These are phyloP conservation scores for Eutrema heterophyllum DNA, from an alignment of 345 rosid species.

Conservation along the genomic window DNA sequence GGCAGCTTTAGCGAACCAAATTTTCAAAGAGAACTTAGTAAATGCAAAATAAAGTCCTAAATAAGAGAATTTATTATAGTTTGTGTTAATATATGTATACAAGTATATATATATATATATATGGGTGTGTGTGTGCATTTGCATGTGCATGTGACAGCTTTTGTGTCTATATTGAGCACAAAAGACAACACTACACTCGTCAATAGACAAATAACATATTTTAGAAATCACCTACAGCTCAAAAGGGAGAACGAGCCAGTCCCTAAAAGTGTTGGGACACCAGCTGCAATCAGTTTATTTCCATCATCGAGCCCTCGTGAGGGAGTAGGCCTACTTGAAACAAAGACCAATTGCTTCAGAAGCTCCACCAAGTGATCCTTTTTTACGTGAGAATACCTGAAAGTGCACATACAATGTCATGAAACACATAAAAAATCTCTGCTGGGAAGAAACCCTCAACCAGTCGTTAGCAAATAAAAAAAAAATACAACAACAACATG, in stretches of 20 bases:
- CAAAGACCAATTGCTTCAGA: slow-evolving; percentile 69
- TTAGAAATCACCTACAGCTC: slow-evolving; percentile 57
- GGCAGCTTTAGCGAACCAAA: background rate
- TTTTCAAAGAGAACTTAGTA: background rate
- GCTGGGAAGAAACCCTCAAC: background rate
- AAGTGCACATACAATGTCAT: slow-evolving; percentile 24
- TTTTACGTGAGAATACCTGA: slow-evolving; percentile 84
- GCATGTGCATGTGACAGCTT: background rate
- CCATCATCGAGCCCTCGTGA: slow-evolving; percentile 43
- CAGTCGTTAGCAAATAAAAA: background rate
- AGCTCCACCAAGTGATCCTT: slow-evolving; percentile 92
- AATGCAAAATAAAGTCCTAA: background rate
- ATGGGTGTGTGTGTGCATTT: background rate
- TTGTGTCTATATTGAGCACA: background rate
- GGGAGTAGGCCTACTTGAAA: slow-evolving; percentile 45
- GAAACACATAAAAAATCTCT: slow-evolving; percentile 12
- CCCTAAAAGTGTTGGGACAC: slow-evolving; percentile 92
- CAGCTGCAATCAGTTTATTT: slow-evolving; percentile 63
- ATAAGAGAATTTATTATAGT: background rate
- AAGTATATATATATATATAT: background rate
- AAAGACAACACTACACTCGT: background rate
- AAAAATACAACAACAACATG: background rate
- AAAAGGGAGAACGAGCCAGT: slow-evolving; percentile 82
- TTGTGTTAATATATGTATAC: background rate
- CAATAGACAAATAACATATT: background rate